phyloP scores from a whole-genome alignment of 2,329 filamentous ascomycete species.

The Cordyceps militaris region DNA sequence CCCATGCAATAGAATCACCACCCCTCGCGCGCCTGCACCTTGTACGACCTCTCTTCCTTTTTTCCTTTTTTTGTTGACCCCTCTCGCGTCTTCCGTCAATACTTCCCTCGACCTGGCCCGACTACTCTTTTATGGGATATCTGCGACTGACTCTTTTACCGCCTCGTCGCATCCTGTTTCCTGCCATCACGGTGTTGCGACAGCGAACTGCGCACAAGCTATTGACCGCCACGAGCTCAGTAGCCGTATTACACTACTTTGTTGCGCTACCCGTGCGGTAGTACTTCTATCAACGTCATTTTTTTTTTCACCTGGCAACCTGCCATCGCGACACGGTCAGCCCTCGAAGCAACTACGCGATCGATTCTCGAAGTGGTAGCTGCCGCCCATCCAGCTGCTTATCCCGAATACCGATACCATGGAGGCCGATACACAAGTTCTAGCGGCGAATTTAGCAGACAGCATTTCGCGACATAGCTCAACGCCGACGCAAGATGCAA shows the following conservation, averaged over 20 bases:
- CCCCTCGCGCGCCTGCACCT: not conserved
- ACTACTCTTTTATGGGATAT: too few species aligned
- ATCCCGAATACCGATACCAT: slow-evolving; percentile 22
- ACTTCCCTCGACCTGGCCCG: not conserved
- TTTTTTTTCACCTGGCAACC: too few species aligned
- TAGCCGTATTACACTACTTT: not conserved
- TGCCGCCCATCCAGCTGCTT: not conserved
- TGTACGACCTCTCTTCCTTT: not conserved
- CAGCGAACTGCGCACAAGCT: not conserved
- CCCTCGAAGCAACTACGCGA: not conserved
- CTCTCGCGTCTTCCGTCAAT: not conserved
- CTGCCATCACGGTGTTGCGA: not conserved
- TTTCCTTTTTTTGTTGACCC: not conserved
- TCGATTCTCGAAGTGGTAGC: not conserved
- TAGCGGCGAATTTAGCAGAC: slow-evolving; percentile 36
- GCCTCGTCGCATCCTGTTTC: not conserved
- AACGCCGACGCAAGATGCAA: slow-evolving; percentile 39
- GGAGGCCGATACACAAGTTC: slow-evolving; percentile 39
- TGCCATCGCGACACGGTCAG: not conserved
- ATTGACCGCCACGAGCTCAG: not conserved
- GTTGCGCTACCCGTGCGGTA: not conserved
- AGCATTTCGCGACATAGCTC: slow-evolving; percentile 44
- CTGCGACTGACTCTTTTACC: too few species aligned
- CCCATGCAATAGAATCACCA: not conserved
- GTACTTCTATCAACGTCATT: too few species aligned